Base-by-base conservation (phyloP, 345 rosid species). In the Linum lewisii region DNA sequence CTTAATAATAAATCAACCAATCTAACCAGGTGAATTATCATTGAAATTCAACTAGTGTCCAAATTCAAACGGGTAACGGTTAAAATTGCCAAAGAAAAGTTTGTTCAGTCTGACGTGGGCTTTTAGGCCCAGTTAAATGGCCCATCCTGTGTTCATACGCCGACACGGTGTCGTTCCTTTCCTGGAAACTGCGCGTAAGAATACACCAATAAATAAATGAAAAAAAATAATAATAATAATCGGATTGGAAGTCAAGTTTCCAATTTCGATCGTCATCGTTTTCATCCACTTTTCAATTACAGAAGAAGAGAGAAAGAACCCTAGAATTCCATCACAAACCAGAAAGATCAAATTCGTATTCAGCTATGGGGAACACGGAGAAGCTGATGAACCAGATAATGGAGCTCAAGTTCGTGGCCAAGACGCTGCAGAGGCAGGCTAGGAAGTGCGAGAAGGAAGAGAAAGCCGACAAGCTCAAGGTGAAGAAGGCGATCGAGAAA, bases 361-460 rank as follows among this genome's bases (percentile, higher is more conserved):
- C 15, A 49, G 51, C 10, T 25, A 87, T 89, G 99, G 94, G 97
- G 22, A 93, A 87, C 83, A 77, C 95, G 32, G 97, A 89, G 75
- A 93, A 89, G 79, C 67, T 93, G 51, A 52, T 93, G 89, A 89
- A 87, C 62, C 99, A 83, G 82, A 93, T 93, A 72, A 88, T 93
- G 86, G 97, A 93, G 53, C 77, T 93, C 71, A 93, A 89, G 34
- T 86, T 93, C 80, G 88, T 95, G 37, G 74, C 99, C 2, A 93
- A 93, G 66, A 83, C 94, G 64, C 84, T 93, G 70, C 99, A 93
- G 62, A 75, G 95, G 54, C 97, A 93, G 66, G 69, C 91, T 21
- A 69, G 86, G 66, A 93, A 93, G 79, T 93, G 99, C 82, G 99
- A 93, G 87, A 93, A 93, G 82, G 97, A 89, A 9, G 99, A 89